Percentiles rank a stretch among this genome's conserved stretches.
Conservation (phyloP, 2,329 filamentous ascomycete genomes). For the Paraphoma chrysanthemicola region DNA sequence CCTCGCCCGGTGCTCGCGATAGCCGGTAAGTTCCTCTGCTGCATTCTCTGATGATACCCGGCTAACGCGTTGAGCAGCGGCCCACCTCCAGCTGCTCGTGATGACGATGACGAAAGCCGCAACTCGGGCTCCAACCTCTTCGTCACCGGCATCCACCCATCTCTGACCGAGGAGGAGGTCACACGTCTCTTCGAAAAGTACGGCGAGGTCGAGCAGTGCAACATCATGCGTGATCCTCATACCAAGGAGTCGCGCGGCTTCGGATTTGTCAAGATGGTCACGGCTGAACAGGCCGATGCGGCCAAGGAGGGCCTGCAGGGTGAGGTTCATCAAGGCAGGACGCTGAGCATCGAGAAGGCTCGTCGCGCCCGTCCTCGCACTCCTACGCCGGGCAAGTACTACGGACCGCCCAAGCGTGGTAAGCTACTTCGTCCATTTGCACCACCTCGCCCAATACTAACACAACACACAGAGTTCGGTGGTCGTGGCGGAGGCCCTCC, state of each 20-base stretch:
- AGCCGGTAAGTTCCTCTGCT: slow-evolving; percentile 38
- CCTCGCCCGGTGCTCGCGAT: slow-evolving; percentile 67
- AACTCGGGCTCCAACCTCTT: slow-evolving; percentile 99
- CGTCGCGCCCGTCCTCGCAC: slow-evolving; percentile 93
- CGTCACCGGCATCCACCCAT: slow-evolving; percentile 96
- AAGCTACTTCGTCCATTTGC: slow-evolving; percentile 47
- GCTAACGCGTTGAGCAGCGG: slow-evolving; percentile 48
- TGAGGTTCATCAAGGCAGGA: slow-evolving; percentile 92
- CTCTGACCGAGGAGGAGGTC: slow-evolving; percentile 87
- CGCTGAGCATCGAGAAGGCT: slow-evolving; percentile 98
- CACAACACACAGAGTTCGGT: slow-evolving; percentile 51
- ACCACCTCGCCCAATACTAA: slow-evolving; percentile 12
- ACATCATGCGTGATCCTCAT: slow-evolving; percentile 99
- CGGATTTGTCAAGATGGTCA: slow-evolving; percentile 99
- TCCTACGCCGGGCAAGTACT: slow-evolving; percentile 98
- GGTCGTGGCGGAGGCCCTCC: slow-evolving; percentile 54
- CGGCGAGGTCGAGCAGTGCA: slow-evolving; percentile 97
- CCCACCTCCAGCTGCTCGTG: slow-evolving; percentile 58
- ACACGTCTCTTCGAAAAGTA: slow-evolving; percentile 98
- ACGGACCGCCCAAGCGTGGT: slow-evolving; percentile 97
- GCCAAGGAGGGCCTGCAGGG: slow-evolving; percentile 96
- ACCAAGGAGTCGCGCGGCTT: slow-evolving; percentile 98
- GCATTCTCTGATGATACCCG: slow-evolving; percentile 3
- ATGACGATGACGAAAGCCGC: slow-evolving; percentile 76
- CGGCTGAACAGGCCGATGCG: slow-evolving; percentile 91